Base-by-base conservation (phyloP, 2,329 filamentous ascomycete genomes). In the Venturia carpophila region DNA sequence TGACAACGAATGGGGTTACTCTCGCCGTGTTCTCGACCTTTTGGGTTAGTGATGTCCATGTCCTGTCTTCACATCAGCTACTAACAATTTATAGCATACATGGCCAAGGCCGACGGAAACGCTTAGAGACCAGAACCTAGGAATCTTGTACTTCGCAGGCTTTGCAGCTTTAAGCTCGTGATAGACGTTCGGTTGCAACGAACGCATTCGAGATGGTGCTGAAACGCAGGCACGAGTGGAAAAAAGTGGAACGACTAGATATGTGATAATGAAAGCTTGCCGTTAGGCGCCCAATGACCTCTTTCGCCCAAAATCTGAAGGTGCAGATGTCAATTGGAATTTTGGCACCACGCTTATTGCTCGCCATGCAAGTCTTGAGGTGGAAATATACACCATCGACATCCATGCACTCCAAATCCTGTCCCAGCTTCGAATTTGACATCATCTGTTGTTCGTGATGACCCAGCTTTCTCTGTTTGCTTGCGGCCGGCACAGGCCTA, bases 1-100 rank as follows among this genome's bases (percentile, higher is more conserved):
- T 83, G 92, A 96, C 86, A 97, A 97, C 86, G 93, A 97, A 87
- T 97, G 92, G 92, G 94, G 92, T 76, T 97, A 99, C 89, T 95
- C 90, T 80, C 92, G 92, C 83, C 94, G 79, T 78, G 79, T 82
- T 67, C 76, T 81, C 69, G 79, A 82, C 73, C 79, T 82, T 67
- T 69, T 82, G 66, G 69, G 69, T 69, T 68, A 60, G 69, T 65
- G 61, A 10, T 27, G 5, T 27, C 41, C 6, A 10, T 7, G 9
- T 34, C 19, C 24, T 65, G 11, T 41, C 17, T 34, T 55, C 11
- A 27, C 7, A 34, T 9, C 42, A 24, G 30, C 56, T 15, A 64
- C 37, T 63, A 42, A 58, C 52, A 24, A 55, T 15, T 4, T 5
- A 58, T 41, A 66, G 74, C 74, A 68, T 77, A 77, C 74, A 76